Base-by-base conservation (phyloP, 2,329 filamentous ascomycete species). In the Tolypocladium cylindrosporum region DNA sequence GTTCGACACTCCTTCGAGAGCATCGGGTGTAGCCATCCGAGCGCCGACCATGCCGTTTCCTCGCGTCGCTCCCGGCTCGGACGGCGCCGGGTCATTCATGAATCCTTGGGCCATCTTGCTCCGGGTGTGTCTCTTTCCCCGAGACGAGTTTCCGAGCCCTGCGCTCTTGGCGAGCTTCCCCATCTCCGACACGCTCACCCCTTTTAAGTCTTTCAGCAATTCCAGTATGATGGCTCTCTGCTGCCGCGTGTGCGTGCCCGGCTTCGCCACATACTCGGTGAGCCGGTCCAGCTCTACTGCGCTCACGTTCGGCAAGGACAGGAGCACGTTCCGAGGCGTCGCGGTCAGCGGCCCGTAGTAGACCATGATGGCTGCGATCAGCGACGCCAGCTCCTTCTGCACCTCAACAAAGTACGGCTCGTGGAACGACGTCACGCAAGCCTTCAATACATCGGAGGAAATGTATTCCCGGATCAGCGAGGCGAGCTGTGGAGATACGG, bases 391-490 rank as follows among this genome's bases (percentile, higher is more conserved):
- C 55, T 99, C 92, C 69, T 92, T 93, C 67, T 99, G 94, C 61
- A 95, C 84, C 64, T 99, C 94, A 40, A 97, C 92, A 72, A 97
- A 99, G 72, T 97, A 97, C 0, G 91, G 87, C 64, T 99, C 94
- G 73, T 97, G 90, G 55, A 99, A 84, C 2, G 90, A 95, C 1
- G 87, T 90, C 69, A 97, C 90, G 67, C 89, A 93, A 0, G 91
- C 91, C 75, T 92, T 90, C 55, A 99, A 82, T 2, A 97, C 90
- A 63, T 96, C 89, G 6, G 86, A 85, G 56, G 87, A 91, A 68
- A 97, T 92, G 72, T 92, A 99, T 67, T 96, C 91, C 56, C 92
- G 86, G 61, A 97, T 89, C 9, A 81, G 88, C 9, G 80, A 75
- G 1, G 85, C 79, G 16, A 85, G 84, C 36, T 78, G 74, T 0